phyloP scores from a whole-genome alignment of 768 basidiomycete genomes.

The Kondoa malvinella region DNA sequence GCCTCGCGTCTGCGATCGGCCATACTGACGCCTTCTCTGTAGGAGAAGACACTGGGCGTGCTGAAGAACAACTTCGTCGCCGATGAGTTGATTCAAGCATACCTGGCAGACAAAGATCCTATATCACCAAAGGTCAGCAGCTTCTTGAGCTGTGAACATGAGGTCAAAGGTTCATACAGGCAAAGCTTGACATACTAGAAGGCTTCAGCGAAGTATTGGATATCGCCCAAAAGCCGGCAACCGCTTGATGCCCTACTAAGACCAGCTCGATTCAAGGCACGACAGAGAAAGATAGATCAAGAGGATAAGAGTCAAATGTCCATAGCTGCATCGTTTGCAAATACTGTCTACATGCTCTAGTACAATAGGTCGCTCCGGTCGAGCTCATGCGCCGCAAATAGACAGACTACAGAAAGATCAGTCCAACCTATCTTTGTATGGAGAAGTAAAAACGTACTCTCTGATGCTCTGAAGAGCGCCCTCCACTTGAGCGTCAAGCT shows the following conservation, averaged over 20 bases:
- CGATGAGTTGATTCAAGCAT: background rate
- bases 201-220: background rate
- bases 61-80: background rate
- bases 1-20: background rate
- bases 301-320: too few relatives aligned
- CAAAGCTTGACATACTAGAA: background rate
- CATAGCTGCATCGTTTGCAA: too few relatives aligned
- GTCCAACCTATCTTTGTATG: too few relatives aligned
- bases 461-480: constrained; percentile 92
- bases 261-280: too few relatives aligned
- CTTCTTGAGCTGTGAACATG: background rate
- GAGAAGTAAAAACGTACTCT: constrained; percentile 71
- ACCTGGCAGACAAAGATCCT: background rate
- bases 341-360: too few relatives aligned
- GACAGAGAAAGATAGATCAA: too few relatives aligned
- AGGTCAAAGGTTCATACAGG: background rate
- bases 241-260: background rate
- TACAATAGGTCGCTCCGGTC: too few relatives aligned
- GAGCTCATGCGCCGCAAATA: background rate
- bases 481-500: constrained; percentile 94
- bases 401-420: background rate
- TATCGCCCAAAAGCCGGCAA: background rate
- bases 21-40: background rate
- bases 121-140: background rate
- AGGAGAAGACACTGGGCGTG: background rate